Percentiles rank a stretch among this genome's conserved stretches.
phyloP scores from a whole-genome alignment of 2,329 filamentous ascomycete species.

The Pleoardoris graminearum region DNA sequence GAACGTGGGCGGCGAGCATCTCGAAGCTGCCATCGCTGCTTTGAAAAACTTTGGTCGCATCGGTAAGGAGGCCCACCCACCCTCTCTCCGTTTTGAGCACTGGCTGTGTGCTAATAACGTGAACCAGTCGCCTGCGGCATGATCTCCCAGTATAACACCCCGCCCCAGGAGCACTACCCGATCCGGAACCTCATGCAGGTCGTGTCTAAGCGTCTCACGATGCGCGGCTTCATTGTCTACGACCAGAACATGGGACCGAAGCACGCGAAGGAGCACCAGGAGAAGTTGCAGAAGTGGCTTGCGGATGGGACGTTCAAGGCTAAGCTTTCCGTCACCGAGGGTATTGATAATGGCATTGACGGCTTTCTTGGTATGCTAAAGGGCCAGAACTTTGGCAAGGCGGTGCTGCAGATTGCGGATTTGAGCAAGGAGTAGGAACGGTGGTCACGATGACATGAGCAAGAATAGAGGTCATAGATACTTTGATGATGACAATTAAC shows the following conservation, averaged over 20 bases:
- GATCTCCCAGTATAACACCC: conserved; percentile 77
- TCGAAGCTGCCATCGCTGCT: conserved; percentile 67
- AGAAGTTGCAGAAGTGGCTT: conserved; percentile 76
- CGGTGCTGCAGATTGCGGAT: conserved; percentile 67
- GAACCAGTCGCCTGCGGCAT: conserved; percentile 57
- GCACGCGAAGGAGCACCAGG: conserved; percentile 71
- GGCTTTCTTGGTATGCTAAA: conserved; percentile 74
- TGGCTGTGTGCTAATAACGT: conserved; percentile 2
- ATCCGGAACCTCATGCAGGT: conserved; percentile 68
- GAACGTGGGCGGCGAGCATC: conserved; percentile 75
- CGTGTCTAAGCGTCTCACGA: conserved; percentile 68
- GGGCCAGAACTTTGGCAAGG: conserved; percentile 86
- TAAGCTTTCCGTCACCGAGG: conserved; percentile 68
- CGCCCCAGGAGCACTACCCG: conserved; percentile 61
- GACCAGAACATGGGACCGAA: conserved; percentile 67
- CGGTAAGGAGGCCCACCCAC: conserved; percentile 50
- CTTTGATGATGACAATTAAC: too few relatives aligned
- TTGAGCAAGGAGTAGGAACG: conserved; percentile 32
- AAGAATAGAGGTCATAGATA: too few relatives aligned
- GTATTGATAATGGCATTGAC: conserved; percentile 76
- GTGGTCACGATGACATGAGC: neutral
- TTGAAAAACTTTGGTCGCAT: conserved; percentile 71
- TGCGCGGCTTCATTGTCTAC: conserved; percentile 76
- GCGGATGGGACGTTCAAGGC: conserved; percentile 74
- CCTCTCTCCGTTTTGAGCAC: neutral